Evolutionary conservation across 225 moss, liverwort and hornwort genomes (phyloP), one percentile per base, ranked within the genome.

Genomic region (Pseudisothecium myosuroides): DNA sequence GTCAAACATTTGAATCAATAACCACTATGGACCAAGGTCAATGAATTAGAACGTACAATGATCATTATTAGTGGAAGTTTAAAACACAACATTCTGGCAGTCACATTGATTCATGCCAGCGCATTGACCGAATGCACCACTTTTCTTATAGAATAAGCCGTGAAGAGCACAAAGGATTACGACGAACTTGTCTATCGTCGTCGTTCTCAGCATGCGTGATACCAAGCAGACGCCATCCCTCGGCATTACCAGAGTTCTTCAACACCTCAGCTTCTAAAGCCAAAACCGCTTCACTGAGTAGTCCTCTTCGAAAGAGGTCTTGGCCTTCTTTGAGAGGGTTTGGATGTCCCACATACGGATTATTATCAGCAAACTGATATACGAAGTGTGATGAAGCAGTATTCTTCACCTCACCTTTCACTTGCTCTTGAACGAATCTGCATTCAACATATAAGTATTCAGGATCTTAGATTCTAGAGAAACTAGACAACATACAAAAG

Each of bases 211-310:
- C 97, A 92, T 99, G 96, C 50, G 97, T 96, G 82, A 97, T 94
- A 86, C 99, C 99, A 80, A 99, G 99, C 69, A 99, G 87, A 31
- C 96, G 95, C 99, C 97, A 99, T 82, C 96, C 99, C 90, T 99
- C 96, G 45, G 97, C 91, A 93, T 99, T 96, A 6, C 91, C 93
- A 89, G 97, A 93, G 86, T 94, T 96, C 86, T 95, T 99, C 90
- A 99, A 75, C 81, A 99, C 96, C 92, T 99, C 99, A 87, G 96
- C 99, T 93, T 99, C 99, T 84, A 99, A 93, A 73, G 99, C 99
- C 87, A 99, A 87, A 83, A 99, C 99, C 73, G 99, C 99, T 94
- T 99, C 99, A 88, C 99, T 99, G n/a, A 99, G 93, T 85, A 99
- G 90, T 71, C 99, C 99, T 90, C 93, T 94, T 59, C 99, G 95